Evolutionary conservation across 2,329 filamentous ascomycete species (phyloP), one percentile per base, ranked within the genome.

Genomic region (Alternaria atra): DNA sequence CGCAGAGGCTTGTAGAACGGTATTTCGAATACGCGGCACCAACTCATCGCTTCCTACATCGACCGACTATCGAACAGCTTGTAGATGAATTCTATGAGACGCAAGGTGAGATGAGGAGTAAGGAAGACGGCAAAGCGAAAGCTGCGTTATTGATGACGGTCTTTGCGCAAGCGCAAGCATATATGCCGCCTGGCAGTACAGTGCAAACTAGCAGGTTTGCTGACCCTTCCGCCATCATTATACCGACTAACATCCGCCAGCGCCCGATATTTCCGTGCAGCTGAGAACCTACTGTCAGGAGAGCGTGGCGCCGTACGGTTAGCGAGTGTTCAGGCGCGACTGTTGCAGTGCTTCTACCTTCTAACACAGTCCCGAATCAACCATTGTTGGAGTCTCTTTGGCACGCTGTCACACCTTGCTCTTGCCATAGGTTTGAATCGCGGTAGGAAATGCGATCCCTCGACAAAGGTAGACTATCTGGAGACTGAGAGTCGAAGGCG

Each of bases 11-110:
- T 2, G 74, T 88, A 5, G 78, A 80, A 7, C 77, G 86, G 6
- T 89, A 88, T 55, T 89, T 89, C 62, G 86, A 88, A 47, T 86
- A 85, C 58, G 86, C 85, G 6, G 85, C 87, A 20, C 85, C 86
- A 0, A 89, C 86, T 0, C 87, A 88, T 64, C 82, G 86, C 4
- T 86, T 88, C 57, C 68, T 89, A 20, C 85, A 88, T 66, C 78
- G 85, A 0, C 84, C 84, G 0, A 84, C 82, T 2, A 82, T 86
- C n/a, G 72, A 81, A 55, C 66, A 68, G 35, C 78, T 77, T 77
- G 77, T 85, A 10, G 74, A 78, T 10, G 80, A 83, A 25, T 81
- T 84, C 40, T 85, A 85, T 58, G 78, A 80, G 20, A 81, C 77
- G 17, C 72, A 79, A 40, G 80, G 80, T 12, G 71, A 76, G 15